Conservation (phyloP, 2,329 filamentous ascomycete species). For the Pseudogymnoascus sp. region DNA sequence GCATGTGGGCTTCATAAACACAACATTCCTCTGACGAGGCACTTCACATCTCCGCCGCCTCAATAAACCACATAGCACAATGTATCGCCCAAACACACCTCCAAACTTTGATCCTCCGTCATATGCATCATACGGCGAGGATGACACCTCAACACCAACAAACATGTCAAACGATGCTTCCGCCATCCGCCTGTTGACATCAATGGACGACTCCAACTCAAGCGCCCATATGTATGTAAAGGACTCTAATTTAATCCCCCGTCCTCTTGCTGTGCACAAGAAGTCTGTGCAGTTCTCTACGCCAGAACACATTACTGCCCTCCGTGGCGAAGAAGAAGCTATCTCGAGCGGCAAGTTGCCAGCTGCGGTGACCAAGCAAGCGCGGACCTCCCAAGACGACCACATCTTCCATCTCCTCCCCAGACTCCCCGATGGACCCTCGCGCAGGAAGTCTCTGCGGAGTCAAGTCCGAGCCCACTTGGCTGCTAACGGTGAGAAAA, state of each 20-base stretch:
- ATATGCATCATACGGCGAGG: constrained; percentile 51
- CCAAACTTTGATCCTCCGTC: constrained; percentile 45
- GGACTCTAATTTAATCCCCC: constrained; percentile 17
- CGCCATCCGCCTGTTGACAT: constrained; percentile 55
- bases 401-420: constrained; percentile 39
- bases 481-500: constrained; percentile 17
- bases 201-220: constrained; percentile 44
- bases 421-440: constrained; percentile 45
- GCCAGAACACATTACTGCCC: constrained; percentile 31
- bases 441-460: constrained; percentile 32
- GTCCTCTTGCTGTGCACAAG: constrained; percentile 21
- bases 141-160: constrained; percentile 38
- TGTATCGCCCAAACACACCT: constrained; percentile 40
- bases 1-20: constrained; percentile 3
- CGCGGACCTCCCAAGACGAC: constrained; percentile 18
- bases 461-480: constrained; percentile 24
- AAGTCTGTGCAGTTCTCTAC: constrained; percentile 27
- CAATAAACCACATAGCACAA: constrained; percentile 15
- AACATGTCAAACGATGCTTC: constrained; percentile 40
- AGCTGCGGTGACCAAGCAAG: constrained; percentile 32
- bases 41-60: background rate
- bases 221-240: constrained; percentile 47
- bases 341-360: constrained; percentile 25
- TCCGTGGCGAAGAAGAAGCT: constrained; percentile 35
- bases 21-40: constrained; percentile 7